phyloP scores from a whole-genome alignment of 1,284 basidiomycete species.

The Cutaneotrichosporon sp. region DNA sequence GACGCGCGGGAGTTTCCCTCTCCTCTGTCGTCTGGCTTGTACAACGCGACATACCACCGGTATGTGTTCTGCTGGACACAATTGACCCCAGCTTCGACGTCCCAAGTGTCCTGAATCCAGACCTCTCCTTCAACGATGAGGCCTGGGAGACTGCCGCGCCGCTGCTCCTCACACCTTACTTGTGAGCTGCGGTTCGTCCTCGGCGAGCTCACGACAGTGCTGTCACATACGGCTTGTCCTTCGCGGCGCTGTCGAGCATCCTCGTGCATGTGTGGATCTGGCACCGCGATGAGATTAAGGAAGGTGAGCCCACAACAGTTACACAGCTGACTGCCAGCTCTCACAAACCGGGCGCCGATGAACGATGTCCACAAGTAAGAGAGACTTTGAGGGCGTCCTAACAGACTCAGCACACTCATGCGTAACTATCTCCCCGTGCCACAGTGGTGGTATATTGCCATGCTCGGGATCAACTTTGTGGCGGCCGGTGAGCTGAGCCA shows the following conservation, averaged over 20 bases:
- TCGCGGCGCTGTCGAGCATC: constrained; percentile 56
- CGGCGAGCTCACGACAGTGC: constrained; percentile 30
- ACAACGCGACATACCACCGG: constrained; percentile 43
- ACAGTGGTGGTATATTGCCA: constrained; percentile 48
- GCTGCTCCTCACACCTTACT: constrained; percentile 57
- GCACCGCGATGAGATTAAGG: constrained; percentile 56
- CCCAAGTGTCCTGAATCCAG: constrained; percentile 46
- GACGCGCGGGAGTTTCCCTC: constrained; percentile 52
- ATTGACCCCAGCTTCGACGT: constrained; percentile 49
- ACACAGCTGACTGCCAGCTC: constrained; percentile 36
- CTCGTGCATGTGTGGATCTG: constrained; percentile 57
- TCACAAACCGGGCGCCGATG: constrained; percentile 43
- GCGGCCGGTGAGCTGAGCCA: constrained; percentile 39
- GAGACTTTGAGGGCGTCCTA: neutral
- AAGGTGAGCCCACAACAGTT: constrained; percentile 28
- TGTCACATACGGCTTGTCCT: constrained; percentile 53
- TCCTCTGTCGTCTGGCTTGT: constrained; percentile 48
- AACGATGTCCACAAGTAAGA: constrained; percentile 52
- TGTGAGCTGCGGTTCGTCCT: constrained; percentile 35
- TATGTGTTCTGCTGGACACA: constrained; percentile 1
- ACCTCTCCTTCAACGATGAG: constrained; percentile 54
- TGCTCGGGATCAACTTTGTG: constrained; percentile 45
- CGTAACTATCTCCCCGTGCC: constrained; percentile 47
- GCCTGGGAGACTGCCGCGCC: constrained; percentile 53
- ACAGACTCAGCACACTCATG: constrained; percentile 47